These are phyloP conservation scores for Paramecium sonneborni DNA, from an alignment of 73 alveolate genomes.

Conservation along the genomic window DNA sequence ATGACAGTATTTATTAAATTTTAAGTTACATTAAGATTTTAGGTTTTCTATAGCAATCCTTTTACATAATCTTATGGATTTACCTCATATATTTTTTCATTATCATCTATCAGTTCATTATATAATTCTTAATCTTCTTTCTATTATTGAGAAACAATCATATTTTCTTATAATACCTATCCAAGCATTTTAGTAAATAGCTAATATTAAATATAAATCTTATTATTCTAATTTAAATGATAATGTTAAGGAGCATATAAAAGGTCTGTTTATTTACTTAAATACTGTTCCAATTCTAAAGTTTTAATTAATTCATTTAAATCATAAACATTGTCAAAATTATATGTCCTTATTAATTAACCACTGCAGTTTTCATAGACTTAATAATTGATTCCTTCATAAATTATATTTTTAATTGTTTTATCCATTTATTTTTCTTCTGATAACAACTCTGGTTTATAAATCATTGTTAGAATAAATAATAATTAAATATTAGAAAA, in stretches of 20 bases:
- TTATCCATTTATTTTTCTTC: background rate
- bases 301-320: background rate
- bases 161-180: background rate
- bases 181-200: background rate
- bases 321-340: background rate
- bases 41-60: background rate
- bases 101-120: background rate
- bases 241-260: background rate
- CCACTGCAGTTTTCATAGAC: background rate
- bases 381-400: background rate
- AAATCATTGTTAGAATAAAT: background rate
- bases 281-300: background rate
- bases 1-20: background rate
- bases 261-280: background rate
- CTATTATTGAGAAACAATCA: background rate
- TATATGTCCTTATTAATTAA: background rate
- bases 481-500: too few relatives aligned
- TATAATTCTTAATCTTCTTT: background rate
- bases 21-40: background rate
- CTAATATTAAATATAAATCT: background rate
- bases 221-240: background rate
- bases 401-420: background rate
- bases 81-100: background rate
- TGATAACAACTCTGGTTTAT: background rate
- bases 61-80: background rate